A percentile compares a stretch with the other conserved stretches of the same genome.
These are phyloP conservation scores for Ogataea saltuana DNA, from an alignment of 805 yeast genomes.

Conservation along the genomic window DNA sequence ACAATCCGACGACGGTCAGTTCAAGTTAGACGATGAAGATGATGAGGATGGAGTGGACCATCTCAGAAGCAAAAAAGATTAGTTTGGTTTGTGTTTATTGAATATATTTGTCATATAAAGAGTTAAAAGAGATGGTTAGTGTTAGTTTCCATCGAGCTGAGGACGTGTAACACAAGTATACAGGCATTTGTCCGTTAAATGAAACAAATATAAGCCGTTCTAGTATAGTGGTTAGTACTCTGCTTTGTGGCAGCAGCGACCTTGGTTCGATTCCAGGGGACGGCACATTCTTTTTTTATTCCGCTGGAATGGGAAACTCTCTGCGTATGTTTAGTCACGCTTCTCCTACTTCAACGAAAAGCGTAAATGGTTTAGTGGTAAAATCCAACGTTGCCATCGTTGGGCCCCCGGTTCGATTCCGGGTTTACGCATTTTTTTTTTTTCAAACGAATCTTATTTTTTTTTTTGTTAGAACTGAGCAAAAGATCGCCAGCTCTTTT, in stretches of 20 bases:
- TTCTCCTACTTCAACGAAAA: neutral
- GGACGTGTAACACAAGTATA: no score
- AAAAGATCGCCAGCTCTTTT: no score
- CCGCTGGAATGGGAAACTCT: neutral
- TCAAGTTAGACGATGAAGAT: slow-evolving; percentile 35
- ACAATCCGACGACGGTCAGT: slow-evolving; percentile 24
- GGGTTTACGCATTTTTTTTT: slow-evolving; percentile 29
- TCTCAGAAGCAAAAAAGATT: slow-evolving; percentile 2
- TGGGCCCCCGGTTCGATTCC: slow-evolving; percentile 35
- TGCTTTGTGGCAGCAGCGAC: slow-evolving; percentile 19
- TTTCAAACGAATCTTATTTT: neutral
- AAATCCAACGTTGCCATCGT: slow-evolving; percentile 33
- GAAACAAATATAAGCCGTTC: slow-evolving; percentile 13
- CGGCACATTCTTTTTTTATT: slow-evolving; percentile 8
- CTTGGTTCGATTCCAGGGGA: slow-evolving; percentile 21
- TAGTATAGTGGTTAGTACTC: slow-evolving; percentile 21
- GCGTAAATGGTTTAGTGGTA: slow-evolving; percentile 33
- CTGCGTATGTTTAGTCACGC: neutral
- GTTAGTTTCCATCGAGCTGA: no score
- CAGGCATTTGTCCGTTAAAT: no score
- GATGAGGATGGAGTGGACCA: slow-evolving; percentile 19
- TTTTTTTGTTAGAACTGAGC: neutral
- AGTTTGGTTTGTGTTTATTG: neutral
- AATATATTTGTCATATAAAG: neutral
- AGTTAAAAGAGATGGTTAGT: neutral